Evolutionary conservation across 192 early-diverging fungal genomes (phyloP).

Genomic region (Allomyces javanicus): DNA sequence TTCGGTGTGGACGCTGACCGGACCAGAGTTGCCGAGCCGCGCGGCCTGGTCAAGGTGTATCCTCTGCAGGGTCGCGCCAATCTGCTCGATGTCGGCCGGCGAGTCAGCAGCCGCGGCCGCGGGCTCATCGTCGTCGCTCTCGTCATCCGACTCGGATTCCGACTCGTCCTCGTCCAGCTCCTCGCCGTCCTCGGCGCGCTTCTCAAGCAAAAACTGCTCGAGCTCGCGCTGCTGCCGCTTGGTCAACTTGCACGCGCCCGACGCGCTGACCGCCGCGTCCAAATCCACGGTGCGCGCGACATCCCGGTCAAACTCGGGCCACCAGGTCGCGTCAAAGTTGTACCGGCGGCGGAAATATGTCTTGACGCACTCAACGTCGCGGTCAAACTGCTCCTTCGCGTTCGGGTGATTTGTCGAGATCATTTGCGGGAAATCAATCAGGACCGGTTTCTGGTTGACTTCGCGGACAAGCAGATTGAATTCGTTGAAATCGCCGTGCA

Average conservation of each 20-base stretch:
- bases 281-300: constrained; percentile 3
- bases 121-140: constrained; percentile 29
- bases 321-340: constrained; percentile 21
- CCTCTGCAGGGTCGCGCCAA: constrained; percentile 4
- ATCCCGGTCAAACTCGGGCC: constrained; percentile 8
- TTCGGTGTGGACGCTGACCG: no score
- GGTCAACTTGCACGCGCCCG: background rate
- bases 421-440: constrained; percentile 99
- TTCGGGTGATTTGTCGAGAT: constrained; percentile 90
- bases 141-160: constrained; percentile 22
- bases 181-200: constrained; percentile 14
- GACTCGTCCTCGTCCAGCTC: constrained; percentile 10
- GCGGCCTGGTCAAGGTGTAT: no score
- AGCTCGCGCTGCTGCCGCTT: background rate
- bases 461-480: constrained; percentile 88
- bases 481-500: constrained; percentile 99
- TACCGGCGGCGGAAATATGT: constrained; percentile 78
- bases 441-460: constrained; percentile 50
- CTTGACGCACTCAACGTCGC: constrained; percentile 96
- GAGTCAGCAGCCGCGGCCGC: background rate
- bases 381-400: constrained; percentile 94
- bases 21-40: background rate
- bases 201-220: constrained; percentile 2
- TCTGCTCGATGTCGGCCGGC: constrained; percentile 5
- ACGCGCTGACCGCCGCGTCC: background rate